Evolutionary conservation across 371 early-diverging fungal genomes (phyloP).

Genomic region (Smittium mucronatum): DNA sequence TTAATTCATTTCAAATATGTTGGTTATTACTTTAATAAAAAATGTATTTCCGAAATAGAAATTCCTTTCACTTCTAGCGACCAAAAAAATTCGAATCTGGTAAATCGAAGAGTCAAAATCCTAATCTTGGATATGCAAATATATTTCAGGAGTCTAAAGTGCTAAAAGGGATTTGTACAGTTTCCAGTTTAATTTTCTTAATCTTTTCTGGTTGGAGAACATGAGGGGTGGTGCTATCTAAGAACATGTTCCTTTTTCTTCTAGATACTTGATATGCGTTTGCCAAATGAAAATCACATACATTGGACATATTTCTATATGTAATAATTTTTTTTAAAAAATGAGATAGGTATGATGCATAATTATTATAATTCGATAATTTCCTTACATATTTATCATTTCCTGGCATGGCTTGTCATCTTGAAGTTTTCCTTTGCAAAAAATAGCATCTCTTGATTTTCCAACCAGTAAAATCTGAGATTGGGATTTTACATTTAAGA

Average conservation of each 20-base stretch:
- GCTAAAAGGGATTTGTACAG: not conserved
- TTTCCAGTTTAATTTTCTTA: conserved; percentile 4
- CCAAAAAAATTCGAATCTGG: too few relatives aligned
- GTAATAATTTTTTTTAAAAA: too few relatives aligned
- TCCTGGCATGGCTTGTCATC: not conserved
- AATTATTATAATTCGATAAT: too few relatives aligned
- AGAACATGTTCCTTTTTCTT: conserved; percentile 8
- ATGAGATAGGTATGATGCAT: too few relatives aligned
- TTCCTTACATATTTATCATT: not conserved
- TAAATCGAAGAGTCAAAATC: too few relatives aligned
- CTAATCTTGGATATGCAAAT: too few relatives aligned
- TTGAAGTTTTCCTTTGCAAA: not conserved
- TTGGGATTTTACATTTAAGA: not conserved
- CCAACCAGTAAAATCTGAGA: not conserved
- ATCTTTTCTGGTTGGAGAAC: conserved; percentile 4
- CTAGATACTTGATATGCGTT: not conserved
- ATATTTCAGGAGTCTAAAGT: not conserved
- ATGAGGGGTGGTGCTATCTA: conserved; percentile 3
- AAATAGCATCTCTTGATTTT: not conserved
- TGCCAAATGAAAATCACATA: conserved; percentile 4
- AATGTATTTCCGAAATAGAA: too few relatives aligned
- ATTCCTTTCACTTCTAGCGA: too few relatives aligned
- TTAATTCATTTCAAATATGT: too few relatives aligned
- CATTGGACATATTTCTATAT: not conserved
- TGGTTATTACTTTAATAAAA: too few relatives aligned